phyloP scores from a whole-genome alignment of 805 yeast genomes.

The Brettanomyces sp. region DNA sequence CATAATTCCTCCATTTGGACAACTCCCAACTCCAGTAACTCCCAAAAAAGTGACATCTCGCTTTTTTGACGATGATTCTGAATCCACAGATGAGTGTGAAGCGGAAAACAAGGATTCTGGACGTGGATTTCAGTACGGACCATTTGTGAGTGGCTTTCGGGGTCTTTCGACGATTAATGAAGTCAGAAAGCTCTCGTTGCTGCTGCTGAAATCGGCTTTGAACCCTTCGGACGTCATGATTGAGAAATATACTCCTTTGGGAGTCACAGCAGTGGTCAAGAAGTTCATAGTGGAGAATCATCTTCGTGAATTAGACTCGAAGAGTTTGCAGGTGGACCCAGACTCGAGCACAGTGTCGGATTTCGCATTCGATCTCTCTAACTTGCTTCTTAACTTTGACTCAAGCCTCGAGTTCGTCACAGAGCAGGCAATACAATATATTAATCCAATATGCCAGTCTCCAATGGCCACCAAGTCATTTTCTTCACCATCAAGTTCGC shows the following conservation, averaged over 20 bases:
- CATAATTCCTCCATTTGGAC: constrained; percentile 2
- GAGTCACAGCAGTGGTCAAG: constrained; percentile 40
- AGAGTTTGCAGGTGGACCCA: constrained; percentile 11
- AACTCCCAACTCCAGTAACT: constrained; percentile 18
- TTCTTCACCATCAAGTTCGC: constrained; percentile 21
- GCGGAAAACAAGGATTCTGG: constrained; percentile 31
- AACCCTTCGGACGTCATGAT: constrained; percentile 42
- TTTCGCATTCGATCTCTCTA: constrained; percentile 9
- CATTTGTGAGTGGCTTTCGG: constrained; percentile 41
- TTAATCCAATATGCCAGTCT: constrained; percentile 11
- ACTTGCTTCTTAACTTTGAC: constrained; percentile 9
- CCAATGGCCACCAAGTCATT: constrained; percentile 14
- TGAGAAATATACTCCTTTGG: constrained; percentile 41
- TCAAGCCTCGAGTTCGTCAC: constrained; percentile 7
- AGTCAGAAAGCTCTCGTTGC: constrained; percentile 32
- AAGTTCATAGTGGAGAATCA: constrained; percentile 22
- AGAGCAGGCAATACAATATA: constrained; percentile 6
- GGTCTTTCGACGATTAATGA: constrained; percentile 28
- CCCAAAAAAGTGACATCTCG: constrained; percentile 14
- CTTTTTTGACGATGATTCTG: constrained; percentile 10
- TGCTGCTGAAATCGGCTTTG: constrained; percentile 33
- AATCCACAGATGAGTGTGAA: constrained; percentile 14
- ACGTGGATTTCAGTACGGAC: constrained; percentile 29
- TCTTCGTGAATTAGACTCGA: constrained; percentile 11
- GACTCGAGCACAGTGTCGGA: constrained; percentile 1